Evolutionary conservation across 2,329 filamentous ascomycete species (phyloP).

Genomic region (Ceratocystis harringtonii): DNA sequence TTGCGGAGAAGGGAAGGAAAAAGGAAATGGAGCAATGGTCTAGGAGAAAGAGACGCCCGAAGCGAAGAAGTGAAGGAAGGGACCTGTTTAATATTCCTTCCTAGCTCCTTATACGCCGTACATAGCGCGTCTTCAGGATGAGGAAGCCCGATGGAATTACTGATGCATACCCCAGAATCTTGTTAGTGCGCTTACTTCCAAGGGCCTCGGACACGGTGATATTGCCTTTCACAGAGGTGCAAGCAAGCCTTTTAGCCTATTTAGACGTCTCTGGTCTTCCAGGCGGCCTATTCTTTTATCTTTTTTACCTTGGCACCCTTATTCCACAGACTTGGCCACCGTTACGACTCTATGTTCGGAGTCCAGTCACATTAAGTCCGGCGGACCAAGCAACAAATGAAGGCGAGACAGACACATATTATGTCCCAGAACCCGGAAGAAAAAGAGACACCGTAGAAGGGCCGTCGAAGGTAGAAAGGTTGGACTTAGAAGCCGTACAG

Average conservation of each 20-base stretch:
- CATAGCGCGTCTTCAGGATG: no score
- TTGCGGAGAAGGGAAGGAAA: not conserved
- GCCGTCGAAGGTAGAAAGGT: not conserved
- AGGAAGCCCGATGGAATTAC: no score
- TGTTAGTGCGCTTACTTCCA: conserved; percentile 4
- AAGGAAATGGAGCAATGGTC: not conserved
- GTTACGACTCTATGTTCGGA: not conserved
- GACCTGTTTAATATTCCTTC: not conserved
- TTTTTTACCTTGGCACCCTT: not conserved
- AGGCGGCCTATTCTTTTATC: not conserved
- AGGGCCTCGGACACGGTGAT: not conserved
- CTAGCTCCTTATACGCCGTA: no score
- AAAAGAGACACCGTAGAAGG: not conserved
- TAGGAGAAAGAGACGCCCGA: not conserved
- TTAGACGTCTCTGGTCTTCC: not conserved
- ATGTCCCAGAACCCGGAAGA: not conserved
- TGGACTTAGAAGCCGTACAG: not conserved
- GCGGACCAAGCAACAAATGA: not conserved
- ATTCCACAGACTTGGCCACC: not conserved
- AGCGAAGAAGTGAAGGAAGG: not conserved
- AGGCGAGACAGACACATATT: not conserved
- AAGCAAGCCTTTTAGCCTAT: not conserved
- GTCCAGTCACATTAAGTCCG: not conserved
- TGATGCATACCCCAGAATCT: not conserved
- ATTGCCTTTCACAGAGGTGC: not conserved